Conservation (phyloP, 176 grass and related monocot species). For the bread wheat (Triticum aestivum) region IWGSC_CS_RefSeq_v2.1 NC_057808.1:29248013-29248512, state of each 20-base stretch:
- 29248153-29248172: slow-evolving; percentile 89
- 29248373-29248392: neutral
- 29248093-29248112: slow-evolving; percentile 69
- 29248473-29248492: neutral
- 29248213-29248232: neutral
- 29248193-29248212: neutral
- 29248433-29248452: neutral
- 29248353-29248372: neutral
- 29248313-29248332: slow-evolving; percentile 2
- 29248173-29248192: slow-evolving; percentile 10
- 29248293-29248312: neutral
- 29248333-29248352: neutral
- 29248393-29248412: slow-evolving; percentile 1
- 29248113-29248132: slow-evolving; percentile 72
- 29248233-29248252: neutral
- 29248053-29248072: neutral
- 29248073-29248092: neutral
- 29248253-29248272: neutral
- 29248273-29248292: neutral
- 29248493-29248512: neutral
- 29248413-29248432: neutral
- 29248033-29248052: neutral
- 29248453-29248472: neutral
- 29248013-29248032: neutral
- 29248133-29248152: slow-evolving; percentile 82